Conservation (phyloP, 129 eudicot species). For the Kitagawia praeruptora region DNA sequence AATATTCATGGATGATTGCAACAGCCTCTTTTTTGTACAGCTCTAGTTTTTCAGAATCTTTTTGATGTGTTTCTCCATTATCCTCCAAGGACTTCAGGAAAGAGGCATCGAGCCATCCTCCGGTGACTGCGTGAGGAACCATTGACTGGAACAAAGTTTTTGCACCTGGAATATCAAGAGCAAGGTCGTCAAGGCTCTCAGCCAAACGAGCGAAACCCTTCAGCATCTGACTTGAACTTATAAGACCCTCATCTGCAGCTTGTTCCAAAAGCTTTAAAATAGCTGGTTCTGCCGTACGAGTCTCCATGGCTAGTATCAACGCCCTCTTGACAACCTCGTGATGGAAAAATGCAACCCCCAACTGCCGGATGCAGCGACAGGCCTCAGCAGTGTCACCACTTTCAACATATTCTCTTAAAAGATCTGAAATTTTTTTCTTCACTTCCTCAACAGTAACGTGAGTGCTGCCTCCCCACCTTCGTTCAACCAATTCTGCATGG, state of each 20-base stretch:
- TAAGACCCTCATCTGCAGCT: constrained; percentile 80
- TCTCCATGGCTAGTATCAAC: constrained; percentile 79
- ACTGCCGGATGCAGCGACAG: constrained; percentile 74
- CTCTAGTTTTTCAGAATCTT: constrained; percentile 47
- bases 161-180: constrained; percentile 84
- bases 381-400: constrained; percentile 89
- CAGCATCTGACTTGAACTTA: constrained; percentile 83
- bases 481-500: constrained; percentile 89
- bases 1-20: constrained; percentile 73
- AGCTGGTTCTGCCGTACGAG: constrained; percentile 52
- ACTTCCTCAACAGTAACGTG: constrained; percentile 87
- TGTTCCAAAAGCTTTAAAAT: constrained; percentile 61
- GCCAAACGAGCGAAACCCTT: constrained; percentile 70
- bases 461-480: constrained; percentile 93
- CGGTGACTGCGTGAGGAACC: constrained; percentile 47
- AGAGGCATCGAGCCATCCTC: constrained; percentile 77
- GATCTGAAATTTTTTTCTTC: constrained; percentile 72
- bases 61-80: constrained; percentile 23
- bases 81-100: constrained; percentile 34
- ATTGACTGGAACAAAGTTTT: constrained; percentile 40
- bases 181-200: constrained; percentile 87
- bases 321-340: constrained; percentile 93
- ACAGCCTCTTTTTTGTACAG: constrained; percentile 68
- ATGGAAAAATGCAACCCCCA: constrained; percentile 81
- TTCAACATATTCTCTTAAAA: constrained; percentile 70